Conservation (phyloP, 805 yeast genomes). For the Metschnikowia santaceciliae region DNA sequence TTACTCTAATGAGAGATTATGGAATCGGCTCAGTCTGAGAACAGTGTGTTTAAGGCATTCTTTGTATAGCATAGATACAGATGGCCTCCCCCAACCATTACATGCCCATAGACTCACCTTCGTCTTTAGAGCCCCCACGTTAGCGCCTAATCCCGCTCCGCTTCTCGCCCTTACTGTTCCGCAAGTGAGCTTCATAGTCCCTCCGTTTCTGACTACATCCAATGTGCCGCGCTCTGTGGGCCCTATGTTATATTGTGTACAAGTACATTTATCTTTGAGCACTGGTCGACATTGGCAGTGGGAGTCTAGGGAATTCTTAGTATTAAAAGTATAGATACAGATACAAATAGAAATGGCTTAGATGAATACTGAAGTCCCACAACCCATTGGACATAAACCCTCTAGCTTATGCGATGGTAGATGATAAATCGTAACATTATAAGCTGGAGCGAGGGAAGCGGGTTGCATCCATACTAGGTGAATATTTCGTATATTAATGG, state of each 20-base stretch:
- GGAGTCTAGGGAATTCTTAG: background rate
- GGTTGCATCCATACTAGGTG: background rate
- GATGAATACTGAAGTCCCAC: too few relatives aligned
- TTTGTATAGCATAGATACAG: too few relatives aligned
- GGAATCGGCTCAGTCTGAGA: too few relatives aligned
- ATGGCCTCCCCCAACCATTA: background rate
- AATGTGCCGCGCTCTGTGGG: slow-evolving; percentile 3
- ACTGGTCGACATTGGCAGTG: background rate
- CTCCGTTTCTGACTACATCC: background rate
- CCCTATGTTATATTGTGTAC: slow-evolving; percentile 4
- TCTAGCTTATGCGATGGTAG: too few relatives aligned
- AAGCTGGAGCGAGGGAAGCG: background rate
- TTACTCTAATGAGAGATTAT: too few relatives aligned
- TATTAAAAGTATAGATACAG: too few relatives aligned
- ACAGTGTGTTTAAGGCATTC: too few relatives aligned
- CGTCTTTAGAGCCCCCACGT: background rate
- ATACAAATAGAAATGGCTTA: too few relatives aligned
- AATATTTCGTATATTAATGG: background rate
- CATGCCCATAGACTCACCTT: background rate
- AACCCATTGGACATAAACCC: too few relatives aligned
- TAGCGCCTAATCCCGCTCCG: background rate
- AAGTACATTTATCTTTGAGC: background rate
- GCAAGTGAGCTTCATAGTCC: background rate
- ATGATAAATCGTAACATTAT: too few relatives aligned
- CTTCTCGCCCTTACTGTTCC: background rate